These are phyloP conservation scores for Tolypocladium album DNA, from an alignment of 2,329 filamentous ascomycete genomes.

Conservation along the genomic window DNA sequence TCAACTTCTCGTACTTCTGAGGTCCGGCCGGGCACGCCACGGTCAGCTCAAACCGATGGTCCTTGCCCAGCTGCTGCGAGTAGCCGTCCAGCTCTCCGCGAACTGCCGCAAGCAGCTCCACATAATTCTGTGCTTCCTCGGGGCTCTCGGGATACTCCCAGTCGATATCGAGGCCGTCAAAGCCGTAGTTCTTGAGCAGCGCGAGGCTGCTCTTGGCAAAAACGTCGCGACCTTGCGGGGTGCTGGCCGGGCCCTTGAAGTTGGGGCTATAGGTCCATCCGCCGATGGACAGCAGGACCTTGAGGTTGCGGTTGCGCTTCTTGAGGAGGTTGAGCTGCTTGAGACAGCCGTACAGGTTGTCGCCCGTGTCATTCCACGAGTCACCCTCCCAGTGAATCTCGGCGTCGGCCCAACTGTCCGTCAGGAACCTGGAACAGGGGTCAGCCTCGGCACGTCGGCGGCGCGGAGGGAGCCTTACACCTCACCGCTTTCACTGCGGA, in stretches of 20 bases:
- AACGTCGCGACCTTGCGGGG: conserved; percentile 51
- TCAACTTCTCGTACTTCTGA: conserved; percentile 50
- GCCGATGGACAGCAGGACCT: conserved; percentile 76
- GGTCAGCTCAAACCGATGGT: conserved; percentile 51
- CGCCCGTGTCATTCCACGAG: conserved; percentile 60
- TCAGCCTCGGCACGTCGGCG: neutral
- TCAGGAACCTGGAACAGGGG: conserved; percentile 30
- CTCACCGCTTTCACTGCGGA: conserved; percentile 68
- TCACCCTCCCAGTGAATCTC: conserved; percentile 67
- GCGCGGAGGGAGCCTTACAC: conserved; percentile 36
- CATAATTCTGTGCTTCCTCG: conserved; percentile 45
- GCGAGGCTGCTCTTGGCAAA: conserved; percentile 69
- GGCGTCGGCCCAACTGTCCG: conserved; percentile 53
- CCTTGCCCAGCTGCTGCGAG: conserved; percentile 26
- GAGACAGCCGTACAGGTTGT: conserved; percentile 77
- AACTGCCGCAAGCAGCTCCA: conserved; percentile 46
- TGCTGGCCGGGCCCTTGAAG: conserved; percentile 66
- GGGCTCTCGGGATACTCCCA: conserved; percentile 55
- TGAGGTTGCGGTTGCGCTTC: conserved; percentile 68
- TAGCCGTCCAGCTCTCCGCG: conserved; percentile 50
- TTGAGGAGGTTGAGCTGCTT: conserved; percentile 86
- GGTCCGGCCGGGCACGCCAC: conserved; percentile 54
- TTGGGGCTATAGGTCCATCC: conserved; percentile 89
- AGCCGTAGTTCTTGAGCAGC: conserved; percentile 69
- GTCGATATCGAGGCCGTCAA: conserved; percentile 61